These are phyloP conservation scores for Penicillium sp. DNA, from an alignment of 2,329 filamentous ascomycete genomes.

Conservation along the genomic window DNA sequence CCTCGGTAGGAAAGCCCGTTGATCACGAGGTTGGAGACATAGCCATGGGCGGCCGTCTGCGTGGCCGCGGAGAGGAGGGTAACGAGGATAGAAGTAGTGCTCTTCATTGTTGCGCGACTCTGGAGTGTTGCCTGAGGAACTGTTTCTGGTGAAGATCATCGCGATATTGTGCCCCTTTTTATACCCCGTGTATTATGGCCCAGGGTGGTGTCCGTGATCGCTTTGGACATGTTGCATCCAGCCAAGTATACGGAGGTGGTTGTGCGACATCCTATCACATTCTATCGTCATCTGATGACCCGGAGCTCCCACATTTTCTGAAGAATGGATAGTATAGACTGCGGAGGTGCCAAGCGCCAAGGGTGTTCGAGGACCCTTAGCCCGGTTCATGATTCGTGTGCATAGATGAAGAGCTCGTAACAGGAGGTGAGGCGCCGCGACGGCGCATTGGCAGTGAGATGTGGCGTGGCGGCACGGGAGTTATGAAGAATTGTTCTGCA, in stretches of 20 bases:
- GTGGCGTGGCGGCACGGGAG: background rate
- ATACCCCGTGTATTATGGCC: background rate
- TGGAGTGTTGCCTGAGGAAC: background rate
- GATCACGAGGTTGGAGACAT: conserved; percentile 26
- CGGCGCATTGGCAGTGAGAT: background rate
- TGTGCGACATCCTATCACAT: background rate
- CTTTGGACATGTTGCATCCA: background rate
- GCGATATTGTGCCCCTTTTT: background rate
- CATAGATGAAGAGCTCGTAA: background rate
- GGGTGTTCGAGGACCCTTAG: background rate
- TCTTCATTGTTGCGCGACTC: conserved; percentile 1
- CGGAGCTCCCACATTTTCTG: background rate
- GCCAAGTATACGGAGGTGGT: background rate
- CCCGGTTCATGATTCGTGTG: background rate
- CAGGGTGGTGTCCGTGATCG: background rate
- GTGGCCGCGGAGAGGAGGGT: background rate
- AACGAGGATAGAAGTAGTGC: background rate
- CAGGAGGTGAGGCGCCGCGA: background rate
- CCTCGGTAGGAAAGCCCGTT: conserved; percentile 27
- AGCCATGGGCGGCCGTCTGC: conserved; percentile 17
- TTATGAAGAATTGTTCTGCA: background rate
- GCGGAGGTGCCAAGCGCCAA: background rate
- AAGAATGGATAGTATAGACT: background rate
- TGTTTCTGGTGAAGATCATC: background rate
- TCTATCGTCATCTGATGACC: background rate